A percentile compares a stretch with the other conserved stretches of the same genome.
Conservation (phyloP, 257 asterid genomes). For the Nicotiana benthamiana region DNA sequence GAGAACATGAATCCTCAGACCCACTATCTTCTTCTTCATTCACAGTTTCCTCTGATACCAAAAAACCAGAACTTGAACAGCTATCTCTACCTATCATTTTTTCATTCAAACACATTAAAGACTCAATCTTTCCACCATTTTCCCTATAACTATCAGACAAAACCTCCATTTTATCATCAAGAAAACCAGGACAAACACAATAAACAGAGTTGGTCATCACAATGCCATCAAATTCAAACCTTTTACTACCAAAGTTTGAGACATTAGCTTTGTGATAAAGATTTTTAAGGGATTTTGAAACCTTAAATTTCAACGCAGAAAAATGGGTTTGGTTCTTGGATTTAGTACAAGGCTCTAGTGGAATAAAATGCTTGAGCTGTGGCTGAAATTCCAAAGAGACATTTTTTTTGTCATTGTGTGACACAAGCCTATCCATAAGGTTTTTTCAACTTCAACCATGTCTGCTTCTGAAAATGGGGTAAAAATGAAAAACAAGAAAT, state of each 20-base stretch:
- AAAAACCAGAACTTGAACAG: slow-evolving; percentile 41
- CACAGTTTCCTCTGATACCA: slow-evolving; percentile 44
- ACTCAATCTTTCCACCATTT: slow-evolving; percentile 11
- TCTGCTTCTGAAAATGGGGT: slow-evolving; percentile 17
- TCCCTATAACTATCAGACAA: slow-evolving; percentile 6
- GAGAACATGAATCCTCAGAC: slow-evolving; percentile 43
- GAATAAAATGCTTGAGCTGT: slow-evolving; percentile 16
- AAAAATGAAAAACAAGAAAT: slow-evolving; percentile 15
- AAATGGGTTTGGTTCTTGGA: slow-evolving; percentile 28
- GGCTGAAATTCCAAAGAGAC: slow-evolving; percentile 14
- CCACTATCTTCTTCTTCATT: slow-evolving; percentile 41
- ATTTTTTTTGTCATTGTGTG: slow-evolving; percentile 25
- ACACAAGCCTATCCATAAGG: slow-evolving; percentile 43
- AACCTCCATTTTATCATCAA: slow-evolving; percentile 33
- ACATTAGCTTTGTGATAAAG: slow-evolving; percentile 25
- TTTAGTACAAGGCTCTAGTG: slow-evolving; percentile 10
- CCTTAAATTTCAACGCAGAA: slow-evolving; percentile 37
- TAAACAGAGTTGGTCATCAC: slow-evolving; percentile 41
- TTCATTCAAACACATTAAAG: slow-evolving; percentile 12
- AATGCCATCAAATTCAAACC: slow-evolving; percentile 46
- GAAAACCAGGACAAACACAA: slow-evolving; percentile 38
- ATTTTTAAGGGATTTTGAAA: slow-evolving; percentile 38
- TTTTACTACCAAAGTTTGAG: slow-evolving; percentile 22
- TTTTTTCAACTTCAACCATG: slow-evolving; percentile 27
- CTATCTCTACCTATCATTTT: slow-evolving; percentile 30